Conservation (phyloP, 73 alveolate genomes). For the Uronychia setigera region DNA sequence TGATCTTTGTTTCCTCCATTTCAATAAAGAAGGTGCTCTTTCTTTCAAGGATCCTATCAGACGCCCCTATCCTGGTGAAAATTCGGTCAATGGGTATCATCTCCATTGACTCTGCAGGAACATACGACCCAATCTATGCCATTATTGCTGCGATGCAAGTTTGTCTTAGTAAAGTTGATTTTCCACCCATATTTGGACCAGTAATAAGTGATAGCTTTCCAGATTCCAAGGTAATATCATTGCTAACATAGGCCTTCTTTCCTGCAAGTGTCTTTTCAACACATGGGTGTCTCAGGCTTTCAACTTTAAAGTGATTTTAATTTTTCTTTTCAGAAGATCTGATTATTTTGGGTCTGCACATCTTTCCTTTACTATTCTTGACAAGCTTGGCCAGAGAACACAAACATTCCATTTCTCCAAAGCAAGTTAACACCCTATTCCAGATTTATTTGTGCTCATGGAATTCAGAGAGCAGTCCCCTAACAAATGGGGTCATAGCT, state of each 20-base stretch:
- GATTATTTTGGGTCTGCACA: constrained; percentile 36
- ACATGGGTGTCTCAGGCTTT: constrained; percentile 57
- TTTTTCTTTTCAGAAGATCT: too few relatives aligned
- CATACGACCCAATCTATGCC: constrained; percentile 97
- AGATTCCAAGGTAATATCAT: background rate
- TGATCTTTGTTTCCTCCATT: constrained; percentile 94
- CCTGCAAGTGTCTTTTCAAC: constrained; percentile 29
- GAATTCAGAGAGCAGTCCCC: constrained; percentile 31
- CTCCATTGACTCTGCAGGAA: constrained; percentile 86
- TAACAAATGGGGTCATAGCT: constrained; percentile 36
- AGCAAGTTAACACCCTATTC: constrained; percentile 18
- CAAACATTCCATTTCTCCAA: constrained; percentile 49
- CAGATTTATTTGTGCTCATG: constrained; percentile 10
- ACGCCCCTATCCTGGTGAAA: constrained; percentile 96
- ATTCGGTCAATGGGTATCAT: constrained; percentile 90
- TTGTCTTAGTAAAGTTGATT: constrained; percentile 90
- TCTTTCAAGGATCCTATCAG: constrained; percentile 89
- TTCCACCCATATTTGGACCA: constrained; percentile 99
- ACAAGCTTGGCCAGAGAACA: constrained; percentile 37
- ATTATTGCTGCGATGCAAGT: constrained; percentile 89
- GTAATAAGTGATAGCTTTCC: constrained; percentile 62
- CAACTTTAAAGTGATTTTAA: constrained; percentile 12
- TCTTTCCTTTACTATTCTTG: constrained; percentile 30
- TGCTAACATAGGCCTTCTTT: background rate
- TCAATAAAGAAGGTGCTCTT: constrained; percentile 95